Evolutionary conservation across 495 filamentous ascomycete species (phyloP), one percentile per base, ranked within the genome.

Genomic region (Neurospora intermedia): DNA sequence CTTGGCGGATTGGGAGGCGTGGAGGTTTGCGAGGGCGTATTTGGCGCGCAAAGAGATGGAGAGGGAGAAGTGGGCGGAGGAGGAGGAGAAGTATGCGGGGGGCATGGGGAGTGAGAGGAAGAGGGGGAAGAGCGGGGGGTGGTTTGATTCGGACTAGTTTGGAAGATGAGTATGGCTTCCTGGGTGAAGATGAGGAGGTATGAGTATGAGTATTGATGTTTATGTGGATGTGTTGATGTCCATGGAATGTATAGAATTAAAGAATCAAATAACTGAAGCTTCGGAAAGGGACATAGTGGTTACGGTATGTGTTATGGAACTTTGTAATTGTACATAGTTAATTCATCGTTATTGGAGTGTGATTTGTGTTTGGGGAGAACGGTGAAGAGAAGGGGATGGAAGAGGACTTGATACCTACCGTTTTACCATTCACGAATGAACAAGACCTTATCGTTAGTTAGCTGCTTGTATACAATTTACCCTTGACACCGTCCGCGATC

Each of bases 1-100:
- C 81, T 75, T 97, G 75, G 94, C 92, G 6, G 94, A 97, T 81
- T 91, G 92, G 10, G 96, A 99, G 82, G 93, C 91, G 4, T 99
- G 96, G 96, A 88, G 89, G 76, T 98, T 99, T 77, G 91, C 92
- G 10, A 85, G 90, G 75, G 95, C 96, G 0, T 95, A 85, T 72
- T 75, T 84, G 42, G 91, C 89, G 23, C 78, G 92, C 54, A 82
- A 84, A 43, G 77, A 80, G 62, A 80, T 90, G 35, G 91, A 93
- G 82, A 83, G 91, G 73, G 73, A 79, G 74, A 84, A 85, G 81
- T 94, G 91, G 91, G 91, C 92, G 77, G 85, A 90, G 72, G 89
- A 89, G 69, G 92, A 94, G 85, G 84, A 81, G 76, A 84, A 80
- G 74, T 93, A 88, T 80, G 87, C 84, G 9, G 89, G 85, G 40